These are phyloP conservation scores for Phytopythium boreale DNA, from an alignment of 352 stramenopile species.

Conservation along the genomic window DNA sequence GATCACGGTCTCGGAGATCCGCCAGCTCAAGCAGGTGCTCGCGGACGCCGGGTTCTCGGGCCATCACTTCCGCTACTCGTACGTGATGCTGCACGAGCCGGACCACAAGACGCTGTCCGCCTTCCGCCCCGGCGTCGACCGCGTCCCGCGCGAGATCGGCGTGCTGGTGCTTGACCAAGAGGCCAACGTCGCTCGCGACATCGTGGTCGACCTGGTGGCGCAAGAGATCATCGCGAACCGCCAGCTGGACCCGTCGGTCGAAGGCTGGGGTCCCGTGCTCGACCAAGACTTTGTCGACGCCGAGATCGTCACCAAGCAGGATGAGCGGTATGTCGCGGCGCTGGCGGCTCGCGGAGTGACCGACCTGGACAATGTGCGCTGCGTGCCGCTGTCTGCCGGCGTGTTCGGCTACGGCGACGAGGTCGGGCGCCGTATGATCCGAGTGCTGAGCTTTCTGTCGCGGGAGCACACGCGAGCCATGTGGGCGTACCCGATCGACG, in stretches of 20 bases:
- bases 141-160: constrained; percentile 39
- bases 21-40: constrained; percentile 36
- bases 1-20: constrained; percentile 37
- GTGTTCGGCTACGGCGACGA: constrained; percentile 40
- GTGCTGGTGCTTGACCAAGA: constrained; percentile 32
- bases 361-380: constrained; percentile 36
- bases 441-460: constrained; percentile 41
- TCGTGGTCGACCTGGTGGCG: constrained; percentile 36
- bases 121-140: constrained; percentile 26
- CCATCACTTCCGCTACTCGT: constrained; percentile 34
- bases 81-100: constrained; percentile 49
- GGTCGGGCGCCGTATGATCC: constrained; percentile 38
- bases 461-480: constrained; percentile 35
- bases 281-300: constrained; percentile 46
- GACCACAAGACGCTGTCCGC: constrained; percentile 36
- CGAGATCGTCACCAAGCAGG: constrained; percentile 37
- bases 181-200: constrained; percentile 27
- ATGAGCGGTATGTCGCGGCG: constrained; percentile 33
- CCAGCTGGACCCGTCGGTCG: constrained; percentile 30
- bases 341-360: constrained; percentile 38
- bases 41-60: constrained; percentile 28
- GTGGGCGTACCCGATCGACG: constrained; percentile 42
- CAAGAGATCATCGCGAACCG: constrained; percentile 24
- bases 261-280: constrained; percentile 42
- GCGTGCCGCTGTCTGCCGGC: constrained; percentile 39